Evolutionary conservation across 2,329 filamentous ascomycete species (phyloP), one percentile per base, ranked within the genome.

Genomic region (Trichothecium sympodiale): DNA sequence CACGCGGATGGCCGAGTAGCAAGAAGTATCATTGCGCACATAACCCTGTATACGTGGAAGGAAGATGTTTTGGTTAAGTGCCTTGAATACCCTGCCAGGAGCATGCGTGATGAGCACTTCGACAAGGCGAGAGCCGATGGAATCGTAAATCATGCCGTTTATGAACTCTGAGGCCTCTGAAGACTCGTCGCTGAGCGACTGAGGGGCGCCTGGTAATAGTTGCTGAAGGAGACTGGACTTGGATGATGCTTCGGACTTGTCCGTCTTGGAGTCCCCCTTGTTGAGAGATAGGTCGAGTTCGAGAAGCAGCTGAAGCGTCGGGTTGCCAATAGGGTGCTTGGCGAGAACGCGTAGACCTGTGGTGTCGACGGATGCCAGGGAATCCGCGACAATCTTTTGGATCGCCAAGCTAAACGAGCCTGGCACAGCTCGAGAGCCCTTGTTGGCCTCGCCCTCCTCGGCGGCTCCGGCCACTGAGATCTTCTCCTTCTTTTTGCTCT

Each of bases 401-500:
- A 91, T 63, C 1, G 87, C 84, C 35, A 74, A 63, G 5, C 71
- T 66, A 54, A 98, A 98, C 0, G 83, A 84, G 20, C 74, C 71
- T 0, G 91, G 91, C 0, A 96, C 84, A 2, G 69, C 64, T 35
- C 77, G 62, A 16, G 64, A 48, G 5, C 57, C 56, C 32, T 52
- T 46, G 34, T 54, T 60, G 12, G 48, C 49, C 37, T 76, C 70
- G n/a, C 66, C 60, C 8, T 62, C 61, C 3, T 70, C 66, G 2
- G 62, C 64, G 2, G 64, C 57, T 30, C 71, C 70, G 4, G 72
- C 64, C 2, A 82, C 74, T 2, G 73, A 71, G 34, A 93, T 70
- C 46, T 83, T 80, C 59, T 96, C 88, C 60, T 96, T 96, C 61
- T 80, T 88, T 59, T 85, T 88, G 66, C 89, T 94, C 54, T 89